Evolutionary conservation across 257 asterid species (phyloP).

Genomic region (Catharanthus roseus): DNA sequence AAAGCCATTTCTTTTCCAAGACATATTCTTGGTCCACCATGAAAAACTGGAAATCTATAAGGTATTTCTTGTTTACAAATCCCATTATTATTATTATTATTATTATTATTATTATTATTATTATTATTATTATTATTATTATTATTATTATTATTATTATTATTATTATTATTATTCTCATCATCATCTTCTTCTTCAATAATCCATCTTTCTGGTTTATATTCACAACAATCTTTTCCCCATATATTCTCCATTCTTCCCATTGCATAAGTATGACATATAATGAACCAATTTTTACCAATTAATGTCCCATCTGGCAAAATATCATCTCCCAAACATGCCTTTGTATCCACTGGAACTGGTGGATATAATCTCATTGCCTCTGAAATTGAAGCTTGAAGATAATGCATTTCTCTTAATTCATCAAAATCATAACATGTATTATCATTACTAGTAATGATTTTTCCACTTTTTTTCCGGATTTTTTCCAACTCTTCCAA

Average conservation of each 20-base stretch:
- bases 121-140: no score
- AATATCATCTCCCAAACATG: constrained; percentile 45
- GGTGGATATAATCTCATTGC: constrained; percentile 88
- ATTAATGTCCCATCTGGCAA: constrained; percentile 77
- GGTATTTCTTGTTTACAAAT: constrained; percentile 53
- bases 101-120: no score
- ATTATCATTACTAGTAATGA: constrained; percentile 33
- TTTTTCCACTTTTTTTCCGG: constrained; percentile 25
- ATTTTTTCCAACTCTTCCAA: constrained; percentile 40
- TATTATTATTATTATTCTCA: no score
- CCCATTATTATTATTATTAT: constrained; percentile 72
- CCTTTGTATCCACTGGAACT: constrained; percentile 62
- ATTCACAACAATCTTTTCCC: constrained; percentile 77
- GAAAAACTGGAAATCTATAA: constrained; percentile 67
- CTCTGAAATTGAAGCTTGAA: constrained; percentile 78
- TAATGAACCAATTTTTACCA: constrained; percentile 56
- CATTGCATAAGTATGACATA: constrained; percentile 67
- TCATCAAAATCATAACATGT: constrained; percentile 51
- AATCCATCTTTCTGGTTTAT: constrained; percentile 89
- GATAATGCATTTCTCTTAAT: constrained; percentile 77
- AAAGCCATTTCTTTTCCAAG: constrained; percentile 91
- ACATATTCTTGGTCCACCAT: constrained; percentile 86
- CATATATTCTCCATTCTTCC: constrained; percentile 80
- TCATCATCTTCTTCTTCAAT: no score
- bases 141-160: no score